phyloP scores from a whole-genome alignment of 345 rosid genomes.

The Syzygium oleosum region DNA sequence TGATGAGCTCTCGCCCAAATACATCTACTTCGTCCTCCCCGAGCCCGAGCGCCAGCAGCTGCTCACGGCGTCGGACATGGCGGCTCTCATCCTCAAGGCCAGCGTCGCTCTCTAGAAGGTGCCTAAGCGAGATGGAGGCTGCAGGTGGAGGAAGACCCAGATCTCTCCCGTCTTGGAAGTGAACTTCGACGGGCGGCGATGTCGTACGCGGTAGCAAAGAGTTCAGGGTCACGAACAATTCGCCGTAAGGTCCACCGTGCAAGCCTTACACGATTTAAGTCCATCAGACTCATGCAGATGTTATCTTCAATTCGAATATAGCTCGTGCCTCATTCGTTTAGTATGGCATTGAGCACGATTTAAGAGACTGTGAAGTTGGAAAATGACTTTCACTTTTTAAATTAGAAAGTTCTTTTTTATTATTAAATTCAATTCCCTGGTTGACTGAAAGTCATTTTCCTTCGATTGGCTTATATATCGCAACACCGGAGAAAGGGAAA shows the following conservation, averaged over 20 bases:
- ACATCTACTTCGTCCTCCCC: conserved; percentile 40
- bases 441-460: not conserved
- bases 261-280: conserved; percentile 35
- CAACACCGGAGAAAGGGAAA: not conserved
- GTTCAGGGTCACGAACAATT: not conserved
- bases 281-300: conserved; percentile 38
- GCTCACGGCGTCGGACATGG: conserved; percentile 63
- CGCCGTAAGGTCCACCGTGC: too few relatives aligned
- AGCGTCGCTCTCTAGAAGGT: conserved; percentile 50
- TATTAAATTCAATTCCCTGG: not conserved
- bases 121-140: conserved; percentile 8
- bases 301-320: conserved; percentile 52
- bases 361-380: conserved; percentile 18
- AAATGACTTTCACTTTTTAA: not conserved
- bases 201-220: not conserved
- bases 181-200: not conserved
- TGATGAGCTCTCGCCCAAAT: not conserved
- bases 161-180: conserved; percentile 33
- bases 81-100: conserved; percentile 82
- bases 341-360: conserved; percentile 56
- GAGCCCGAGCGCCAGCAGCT: conserved; percentile 40
- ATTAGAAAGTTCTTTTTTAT: not conserved
- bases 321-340: conserved; percentile 60
- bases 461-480: not conserved
- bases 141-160: conserved; percentile 11